Evolutionary conservation across 306 rosid species (phyloP).

Genomic region (Cucumis melo): DNA sequence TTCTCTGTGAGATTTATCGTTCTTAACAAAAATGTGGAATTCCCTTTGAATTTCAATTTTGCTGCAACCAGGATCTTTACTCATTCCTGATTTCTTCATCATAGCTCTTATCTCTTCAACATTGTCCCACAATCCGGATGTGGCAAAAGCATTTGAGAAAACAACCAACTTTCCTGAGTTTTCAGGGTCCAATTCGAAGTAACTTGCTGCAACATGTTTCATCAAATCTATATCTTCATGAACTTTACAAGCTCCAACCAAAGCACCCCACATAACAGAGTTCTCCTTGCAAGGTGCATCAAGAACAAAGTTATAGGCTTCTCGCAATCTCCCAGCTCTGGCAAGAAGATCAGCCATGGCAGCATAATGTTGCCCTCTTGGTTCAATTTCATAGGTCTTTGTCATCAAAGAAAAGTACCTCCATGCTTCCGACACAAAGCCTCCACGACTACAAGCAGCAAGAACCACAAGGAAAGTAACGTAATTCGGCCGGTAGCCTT

Average conservation of each 20-base stretch:
- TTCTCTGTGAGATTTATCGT: conserved; percentile 35
- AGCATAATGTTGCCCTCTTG: conserved; percentile 59
- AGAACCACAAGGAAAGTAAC: conserved; percentile 77
- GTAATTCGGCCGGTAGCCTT: conserved; percentile 52
- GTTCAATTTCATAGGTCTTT: conserved; percentile 43
- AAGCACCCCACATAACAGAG: conserved; percentile 60
- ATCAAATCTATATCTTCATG: conserved; percentile 48
- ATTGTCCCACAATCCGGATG: conserved; percentile 53
- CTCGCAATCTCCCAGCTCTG: conserved; percentile 46
- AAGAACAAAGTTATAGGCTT: conserved; percentile 45
- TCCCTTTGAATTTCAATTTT: conserved; percentile 51
- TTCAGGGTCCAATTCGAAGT: conserved; percentile 34
- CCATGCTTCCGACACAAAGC: conserved; percentile 51
- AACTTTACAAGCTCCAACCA: conserved; percentile 58
- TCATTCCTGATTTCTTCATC: conserved; percentile 45
- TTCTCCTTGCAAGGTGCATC: conserved; percentile 52
- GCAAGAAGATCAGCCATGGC: conserved; percentile 65
- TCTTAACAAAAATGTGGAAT: conserved; percentile 38
- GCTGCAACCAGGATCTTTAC: conserved; percentile 69
- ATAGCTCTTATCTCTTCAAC: conserved; percentile 46
- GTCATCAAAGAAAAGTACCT: conserved; percentile 51
- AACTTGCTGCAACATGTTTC: conserved; percentile 51
- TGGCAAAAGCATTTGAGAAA: conserved; percentile 60
- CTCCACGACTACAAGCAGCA: conserved; percentile 72
- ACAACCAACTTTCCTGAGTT: conserved; percentile 53